These are phyloP conservation scores for Lotmaria passim DNA, from an alignment of 208 protist species.

Conservation along the genomic window DNA sequence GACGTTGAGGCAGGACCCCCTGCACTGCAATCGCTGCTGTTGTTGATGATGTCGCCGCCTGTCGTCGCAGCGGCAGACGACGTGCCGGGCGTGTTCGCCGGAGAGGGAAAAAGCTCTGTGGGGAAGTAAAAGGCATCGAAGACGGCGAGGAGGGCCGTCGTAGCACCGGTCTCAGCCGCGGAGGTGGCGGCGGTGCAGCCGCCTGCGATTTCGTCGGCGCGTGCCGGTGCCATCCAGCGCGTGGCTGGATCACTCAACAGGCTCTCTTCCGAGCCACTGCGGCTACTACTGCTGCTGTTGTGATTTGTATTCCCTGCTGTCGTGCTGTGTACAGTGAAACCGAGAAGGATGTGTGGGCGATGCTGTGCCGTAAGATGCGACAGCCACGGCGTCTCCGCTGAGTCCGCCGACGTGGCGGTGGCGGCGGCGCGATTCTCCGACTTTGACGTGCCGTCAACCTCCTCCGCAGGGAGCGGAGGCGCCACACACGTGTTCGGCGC, in stretches of 20 bases:
- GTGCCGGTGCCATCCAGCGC: conserved; percentile 6
- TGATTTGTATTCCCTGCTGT: background rate
- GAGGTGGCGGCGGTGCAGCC: background rate
- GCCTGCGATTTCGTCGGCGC: background rate
- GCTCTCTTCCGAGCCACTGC: background rate
- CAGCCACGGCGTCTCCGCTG: background rate
- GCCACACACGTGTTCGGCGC: background rate
- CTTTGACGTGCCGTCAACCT: background rate
- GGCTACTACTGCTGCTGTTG: background rate
- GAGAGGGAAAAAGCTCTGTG: conserved; percentile 22
- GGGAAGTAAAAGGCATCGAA: conserved; percentile 43
- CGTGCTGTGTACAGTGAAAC: conserved; percentile 8
- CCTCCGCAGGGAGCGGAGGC: background rate
- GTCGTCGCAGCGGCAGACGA: background rate
- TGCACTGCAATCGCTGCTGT: background rate
- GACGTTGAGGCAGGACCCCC: no score
- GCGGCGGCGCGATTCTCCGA: background rate
- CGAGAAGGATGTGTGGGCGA: conserved; percentile 29
- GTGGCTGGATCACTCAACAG: conserved; percentile 14
- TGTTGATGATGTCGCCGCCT: background rate
- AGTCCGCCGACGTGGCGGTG: background rate
- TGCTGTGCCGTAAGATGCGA: conserved; percentile 13
- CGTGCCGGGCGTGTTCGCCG: background rate
- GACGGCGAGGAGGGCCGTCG: conserved; percentile 25
- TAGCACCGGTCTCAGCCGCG: background rate